A percentile compares a stretch with the other conserved stretches of the same genome.
phyloP scores from a whole-genome alignment of 2,329 filamentous ascomycete genomes.

The Cladophialophora psammophila region DNA sequence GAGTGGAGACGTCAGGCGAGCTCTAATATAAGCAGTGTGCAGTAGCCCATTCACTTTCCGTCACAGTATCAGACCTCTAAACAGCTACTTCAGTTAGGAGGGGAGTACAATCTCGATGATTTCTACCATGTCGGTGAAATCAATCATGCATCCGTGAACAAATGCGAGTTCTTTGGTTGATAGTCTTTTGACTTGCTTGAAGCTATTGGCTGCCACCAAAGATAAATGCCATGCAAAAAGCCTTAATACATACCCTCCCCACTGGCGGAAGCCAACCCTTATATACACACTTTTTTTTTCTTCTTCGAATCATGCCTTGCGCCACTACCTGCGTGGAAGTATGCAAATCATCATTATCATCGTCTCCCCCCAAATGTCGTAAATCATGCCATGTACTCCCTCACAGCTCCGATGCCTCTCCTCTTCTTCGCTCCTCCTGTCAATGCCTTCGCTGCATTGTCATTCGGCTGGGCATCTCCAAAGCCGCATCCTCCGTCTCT shows the following conservation, averaged over 20 bases:
- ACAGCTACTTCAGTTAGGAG: too few relatives aligned
- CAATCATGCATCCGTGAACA: background rate
- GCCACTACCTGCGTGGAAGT: background rate
- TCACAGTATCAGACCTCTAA: too few relatives aligned
- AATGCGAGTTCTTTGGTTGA: background rate
- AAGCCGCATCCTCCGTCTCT: conserved; percentile 43
- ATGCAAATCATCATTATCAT: conserved; percentile 6
- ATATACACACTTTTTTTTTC: background rate
- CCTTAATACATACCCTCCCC: background rate
- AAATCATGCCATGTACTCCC: conserved; percentile 30
- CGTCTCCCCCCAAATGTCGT: background rate
- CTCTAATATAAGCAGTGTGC: too few relatives aligned
- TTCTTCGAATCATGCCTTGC: background rate
- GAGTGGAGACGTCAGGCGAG: too few relatives aligned
- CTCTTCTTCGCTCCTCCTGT: conserved; percentile 26
- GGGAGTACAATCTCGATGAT: too few relatives aligned
- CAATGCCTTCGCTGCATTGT: conserved; percentile 38
- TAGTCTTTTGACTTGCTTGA: background rate
- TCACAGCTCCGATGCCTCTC: conserved; percentile 9
- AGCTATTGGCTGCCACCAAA: background rate
- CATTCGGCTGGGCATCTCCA: conserved; percentile 39
- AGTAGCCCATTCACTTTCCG: too few relatives aligned
- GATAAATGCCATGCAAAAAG: background rate
- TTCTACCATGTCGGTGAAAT: too few relatives aligned
- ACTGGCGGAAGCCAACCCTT: background rate